A percentile compares a stretch with the other conserved stretches of the same genome.
Conservation (phyloP, 768 basidiomycete species). For the Tulasnella sp. region DNA sequence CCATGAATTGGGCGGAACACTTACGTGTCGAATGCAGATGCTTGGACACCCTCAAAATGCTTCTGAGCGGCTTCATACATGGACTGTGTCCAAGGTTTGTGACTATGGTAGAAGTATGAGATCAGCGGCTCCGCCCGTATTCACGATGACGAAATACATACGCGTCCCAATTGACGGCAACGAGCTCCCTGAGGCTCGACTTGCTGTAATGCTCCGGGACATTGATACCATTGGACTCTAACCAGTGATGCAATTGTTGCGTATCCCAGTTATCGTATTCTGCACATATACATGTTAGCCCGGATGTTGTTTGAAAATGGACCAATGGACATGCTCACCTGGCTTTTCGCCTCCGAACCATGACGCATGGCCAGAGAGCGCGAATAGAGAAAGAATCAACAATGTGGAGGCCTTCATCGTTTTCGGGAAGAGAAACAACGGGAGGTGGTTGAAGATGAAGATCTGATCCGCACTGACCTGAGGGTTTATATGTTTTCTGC, state of each 20-base stretch:
- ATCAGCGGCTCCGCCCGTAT: not conserved
- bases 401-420: slow-evolving; percentile 1
- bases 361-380: not conserved
- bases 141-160: slow-evolving; percentile 12
- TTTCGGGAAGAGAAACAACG: not conserved
- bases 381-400: not conserved
- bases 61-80: slow-evolving; percentile 53
- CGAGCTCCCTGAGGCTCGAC: slow-evolving; percentile 34
- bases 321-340: not conserved
- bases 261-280: slow-evolving; percentile 46
- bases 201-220: slow-evolving; percentile 32
- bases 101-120: not conserved
- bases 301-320: not conserved
- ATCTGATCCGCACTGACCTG: too few species aligned
- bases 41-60: slow-evolving; percentile 42
- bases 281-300: slow-evolving; percentile 10
- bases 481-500: too few species aligned
- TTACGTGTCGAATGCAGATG: slow-evolving; percentile 46
- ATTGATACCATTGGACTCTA: slow-evolving; percentile 49
- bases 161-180: slow-evolving; percentile 48
- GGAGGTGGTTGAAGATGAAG: too few species aligned
- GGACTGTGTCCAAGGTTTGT: slow-evolving; percentile 42
- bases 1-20: slow-evolving; percentile 16
- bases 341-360: slow-evolving; percentile 9
- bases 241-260: slow-evolving; percentile 52